A percentile compares a stretch with the other conserved stretches of the same genome.
These are phyloP conservation scores for Rutstroemia sp. DNA, from an alignment of 2,329 filamentous ascomycete species.

Conservation along the genomic window DNA sequence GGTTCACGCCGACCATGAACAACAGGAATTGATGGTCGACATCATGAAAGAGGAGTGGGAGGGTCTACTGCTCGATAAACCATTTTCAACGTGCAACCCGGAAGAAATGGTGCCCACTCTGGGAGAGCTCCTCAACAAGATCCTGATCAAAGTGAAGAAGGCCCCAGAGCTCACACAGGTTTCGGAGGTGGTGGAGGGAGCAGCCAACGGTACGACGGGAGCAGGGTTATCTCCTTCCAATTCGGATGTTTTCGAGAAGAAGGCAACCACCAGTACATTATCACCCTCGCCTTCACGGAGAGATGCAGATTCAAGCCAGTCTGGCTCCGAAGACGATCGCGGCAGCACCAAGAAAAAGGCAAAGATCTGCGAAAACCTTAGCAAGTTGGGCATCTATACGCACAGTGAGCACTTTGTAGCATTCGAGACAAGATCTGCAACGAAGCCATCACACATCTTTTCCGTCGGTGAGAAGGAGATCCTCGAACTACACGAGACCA, in stretches of 20 bases:
- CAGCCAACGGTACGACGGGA: neutral
- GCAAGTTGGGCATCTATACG: conserved; percentile 75
- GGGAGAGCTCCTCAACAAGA: conserved; percentile 67
- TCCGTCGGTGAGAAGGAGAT: conserved; percentile 58
- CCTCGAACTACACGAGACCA: conserved; percentile 49
- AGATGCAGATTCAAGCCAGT: conserved; percentile 22
- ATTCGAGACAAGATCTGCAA: conserved; percentile 57
- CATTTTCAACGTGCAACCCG: conserved; percentile 37
- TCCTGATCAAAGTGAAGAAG: conserved; percentile 75
- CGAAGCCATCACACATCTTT: conserved; percentile 59
- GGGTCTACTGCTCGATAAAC: conserved; percentile 59
- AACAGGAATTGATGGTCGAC: conserved; percentile 87
- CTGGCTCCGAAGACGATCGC: conserved; percentile 28
- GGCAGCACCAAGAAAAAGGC: conserved; percentile 25
- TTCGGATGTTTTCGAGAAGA: neutral
- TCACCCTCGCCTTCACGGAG: conserved; percentile 14
- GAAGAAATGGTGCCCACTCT: conserved; percentile 58
- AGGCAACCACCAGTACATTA: conserved; percentile 12
- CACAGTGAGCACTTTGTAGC: conserved; percentile 73
- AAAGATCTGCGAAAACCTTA: conserved; percentile 64
- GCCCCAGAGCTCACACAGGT: conserved; percentile 7
- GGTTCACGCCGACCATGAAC: conserved; percentile 73
- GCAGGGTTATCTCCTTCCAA: neutral
- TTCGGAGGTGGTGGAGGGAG: neutral
- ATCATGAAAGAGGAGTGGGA: conserved; percentile 91